Evolutionary conservation across 257 asterid species (phyloP).

Genomic region (Solanum clarkiae): DNA sequence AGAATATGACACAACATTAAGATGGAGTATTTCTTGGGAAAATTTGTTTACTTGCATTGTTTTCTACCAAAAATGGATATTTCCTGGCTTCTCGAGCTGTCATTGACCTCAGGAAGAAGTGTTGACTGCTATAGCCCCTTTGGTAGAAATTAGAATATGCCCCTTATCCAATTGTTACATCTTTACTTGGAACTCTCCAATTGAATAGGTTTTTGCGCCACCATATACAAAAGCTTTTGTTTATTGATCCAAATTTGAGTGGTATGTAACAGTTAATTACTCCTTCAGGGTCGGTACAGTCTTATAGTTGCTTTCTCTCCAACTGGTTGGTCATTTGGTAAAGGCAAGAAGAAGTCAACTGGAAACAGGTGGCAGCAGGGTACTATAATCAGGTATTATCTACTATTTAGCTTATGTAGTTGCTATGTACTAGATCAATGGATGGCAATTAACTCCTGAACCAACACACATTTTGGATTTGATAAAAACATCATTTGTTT

Average conservation of each 20-base stretch:
- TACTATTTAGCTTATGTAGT: neutral
- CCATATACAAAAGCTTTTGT: neutral
- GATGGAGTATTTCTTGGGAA: neutral
- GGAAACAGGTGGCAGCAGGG: constrained; percentile 97
- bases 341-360: constrained; percentile 70
- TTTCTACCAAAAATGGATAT: neutral
- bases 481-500: neutral
- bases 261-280: neutral
- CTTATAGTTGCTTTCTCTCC: constrained; percentile 81
- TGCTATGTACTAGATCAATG: neutral
- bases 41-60: neutral
- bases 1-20: neutral
- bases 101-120: neutral
- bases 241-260: neutral
- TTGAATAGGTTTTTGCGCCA: neutral
- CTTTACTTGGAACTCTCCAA: neutral
- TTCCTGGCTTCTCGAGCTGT: neutral
- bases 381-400: constrained; percentile 67
- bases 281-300: constrained; percentile 50
- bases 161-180: neutral
- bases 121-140: neutral
- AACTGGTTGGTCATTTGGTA: constrained; percentile 91
- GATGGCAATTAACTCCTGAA: neutral
- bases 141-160: neutral
- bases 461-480: neutral